phyloP scores from a whole-genome alignment of 179 eudicot species.

The Spergularia azorica region DNA sequence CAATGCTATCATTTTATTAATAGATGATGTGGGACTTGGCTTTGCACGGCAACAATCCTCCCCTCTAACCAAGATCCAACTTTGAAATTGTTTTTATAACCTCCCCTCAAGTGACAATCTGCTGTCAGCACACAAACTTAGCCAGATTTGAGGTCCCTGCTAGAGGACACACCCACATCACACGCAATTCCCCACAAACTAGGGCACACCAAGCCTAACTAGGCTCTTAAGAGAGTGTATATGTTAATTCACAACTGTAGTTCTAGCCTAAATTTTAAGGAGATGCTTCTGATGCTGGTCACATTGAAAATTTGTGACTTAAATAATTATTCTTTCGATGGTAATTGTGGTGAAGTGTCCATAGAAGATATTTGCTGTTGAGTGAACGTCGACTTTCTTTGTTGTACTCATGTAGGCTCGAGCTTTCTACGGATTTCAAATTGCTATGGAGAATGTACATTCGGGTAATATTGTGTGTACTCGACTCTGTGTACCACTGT shows the following conservation, averaged over 20 bases:
- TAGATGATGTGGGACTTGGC: too few species aligned
- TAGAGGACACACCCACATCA: too few species aligned
- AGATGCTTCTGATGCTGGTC: background rate
- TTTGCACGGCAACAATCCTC: too few species aligned
- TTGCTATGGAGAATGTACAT: conserved; percentile 53
- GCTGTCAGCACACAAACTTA: too few species aligned
- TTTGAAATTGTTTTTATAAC: too few species aligned
- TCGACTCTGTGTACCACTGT: background rate
- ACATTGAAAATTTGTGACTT: background rate
- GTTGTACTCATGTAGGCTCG: conserved; percentile 53
- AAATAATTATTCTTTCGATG: background rate
- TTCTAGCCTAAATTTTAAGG: background rate
- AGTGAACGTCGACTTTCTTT: conserved; percentile 19
- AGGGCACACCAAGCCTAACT: too few species aligned
- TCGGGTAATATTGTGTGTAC: conserved; percentile 46
- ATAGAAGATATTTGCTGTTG: background rate
- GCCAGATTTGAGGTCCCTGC: background rate
- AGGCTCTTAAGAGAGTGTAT: background rate
- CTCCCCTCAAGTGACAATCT: too few species aligned
- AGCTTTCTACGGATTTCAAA: conserved; percentile 90
- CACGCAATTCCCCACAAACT: too few species aligned
- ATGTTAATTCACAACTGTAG: background rate
- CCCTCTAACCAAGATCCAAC: too few species aligned
- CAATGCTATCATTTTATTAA: background rate
- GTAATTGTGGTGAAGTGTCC: background rate